Base-by-base conservation (phyloP, 192 early-diverging fungal genomes). In the Rhizophagus clarus region DNA sequence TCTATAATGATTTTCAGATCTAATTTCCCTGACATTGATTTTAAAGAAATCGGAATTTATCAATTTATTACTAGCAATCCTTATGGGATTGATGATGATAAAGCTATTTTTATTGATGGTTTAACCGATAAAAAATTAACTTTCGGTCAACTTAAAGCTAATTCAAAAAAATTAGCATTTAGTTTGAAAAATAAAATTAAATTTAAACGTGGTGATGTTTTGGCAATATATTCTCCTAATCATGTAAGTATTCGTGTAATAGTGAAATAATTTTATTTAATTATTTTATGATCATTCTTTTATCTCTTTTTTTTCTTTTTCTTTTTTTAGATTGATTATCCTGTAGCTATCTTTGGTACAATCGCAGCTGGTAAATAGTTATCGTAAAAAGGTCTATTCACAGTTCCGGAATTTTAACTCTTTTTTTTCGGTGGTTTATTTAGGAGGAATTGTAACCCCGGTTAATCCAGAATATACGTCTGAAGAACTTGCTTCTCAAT, bases 391-490 rank as follows among this genome's bases (percentile, higher is more conserved):
- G 2, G 3, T 34, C 9, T 0, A 29, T n/a, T n/a, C n/a, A n/a
- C n/a, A n/a, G n/a, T n/a, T n/a, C n/a, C n/a, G 9, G 0, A 24
- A 24, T n/a, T 37, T 72, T 37, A n/a, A n/a, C n/a, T n/a, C n/a
- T n/a, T n/a, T 72, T 37, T 10, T 1, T 26, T 10, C 17, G 0
- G 1, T 66, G 9, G 37, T 80, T 63, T 75, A 74, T 42, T 28
- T 73, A 77, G 95, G 95, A 10, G 92, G 91, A 20, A 85, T 92
- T 3, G 84, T 93, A 28, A 92, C 94, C 4, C 88, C 92, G 17
- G 93, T 91, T 24, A 99, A 97, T 81, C 94, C 96, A 11, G 85
- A 85, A 22, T 97, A 97, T 85, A 96, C 88, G 1, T 84, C 83
- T 15, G 83, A 88, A 51, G 97, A 98, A 78, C 80, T 96, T 24